Percentiles rank a stretch among this genome's conserved stretches.
Conservation (phyloP, 2,329 filamentous ascomycete genomes). For the Thielaviopsis cerberus region DNA sequence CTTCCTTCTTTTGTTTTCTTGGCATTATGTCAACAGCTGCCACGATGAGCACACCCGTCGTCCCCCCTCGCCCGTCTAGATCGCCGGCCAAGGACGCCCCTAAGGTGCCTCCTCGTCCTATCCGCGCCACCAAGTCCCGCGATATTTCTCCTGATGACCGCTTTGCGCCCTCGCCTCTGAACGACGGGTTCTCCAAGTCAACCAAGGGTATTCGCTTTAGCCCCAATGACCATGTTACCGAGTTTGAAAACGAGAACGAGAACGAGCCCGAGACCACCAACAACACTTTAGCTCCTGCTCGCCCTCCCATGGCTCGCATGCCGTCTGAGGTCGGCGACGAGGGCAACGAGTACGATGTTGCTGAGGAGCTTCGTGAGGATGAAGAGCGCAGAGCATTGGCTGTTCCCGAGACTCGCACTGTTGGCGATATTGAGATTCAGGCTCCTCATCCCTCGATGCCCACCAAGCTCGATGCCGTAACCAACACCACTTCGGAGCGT, state of each 20-base stretch:
- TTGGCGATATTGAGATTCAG: slow-evolving; percentile 65
- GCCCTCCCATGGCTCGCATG: slow-evolving; percentile 60
- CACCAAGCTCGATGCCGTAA: slow-evolving; percentile 55
- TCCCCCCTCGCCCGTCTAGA: slow-evolving; percentile 38
- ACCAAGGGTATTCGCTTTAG: slow-evolving; percentile 20
- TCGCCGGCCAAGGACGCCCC: slow-evolving; percentile 27
- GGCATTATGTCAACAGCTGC: slow-evolving; percentile 28
- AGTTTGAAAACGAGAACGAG: slow-evolving; percentile 1
- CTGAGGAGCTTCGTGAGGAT: slow-evolving; percentile 29
- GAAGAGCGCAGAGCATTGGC: slow-evolving; percentile 23
- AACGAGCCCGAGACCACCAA: slow-evolving; percentile 14
- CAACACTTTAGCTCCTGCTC: slow-evolving; percentile 22
- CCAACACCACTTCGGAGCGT: slow-evolving; percentile 74
- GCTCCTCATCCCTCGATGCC: slow-evolving; percentile 78
- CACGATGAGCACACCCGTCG: slow-evolving; percentile 31
- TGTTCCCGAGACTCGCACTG: slow-evolving; percentile 56
- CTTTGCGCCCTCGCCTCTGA: slow-evolving; percentile 73
- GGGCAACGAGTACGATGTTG: slow-evolving; percentile 64
- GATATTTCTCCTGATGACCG: slow-evolving; percentile 61
- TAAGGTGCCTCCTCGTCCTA: slow-evolving; percentile 61
- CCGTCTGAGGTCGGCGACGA: slow-evolving; percentile 69
- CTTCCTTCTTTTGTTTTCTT: neutral
- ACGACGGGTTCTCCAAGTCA: slow-evolving; percentile 44
- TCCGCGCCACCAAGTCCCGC: slow-evolving; percentile 51
- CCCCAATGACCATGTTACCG: slow-evolving; percentile 19